phyloP scores from a whole-genome alignment of 371 early-diverging fungal genomes.

The Apophysomyces ossiformis region DNA sequence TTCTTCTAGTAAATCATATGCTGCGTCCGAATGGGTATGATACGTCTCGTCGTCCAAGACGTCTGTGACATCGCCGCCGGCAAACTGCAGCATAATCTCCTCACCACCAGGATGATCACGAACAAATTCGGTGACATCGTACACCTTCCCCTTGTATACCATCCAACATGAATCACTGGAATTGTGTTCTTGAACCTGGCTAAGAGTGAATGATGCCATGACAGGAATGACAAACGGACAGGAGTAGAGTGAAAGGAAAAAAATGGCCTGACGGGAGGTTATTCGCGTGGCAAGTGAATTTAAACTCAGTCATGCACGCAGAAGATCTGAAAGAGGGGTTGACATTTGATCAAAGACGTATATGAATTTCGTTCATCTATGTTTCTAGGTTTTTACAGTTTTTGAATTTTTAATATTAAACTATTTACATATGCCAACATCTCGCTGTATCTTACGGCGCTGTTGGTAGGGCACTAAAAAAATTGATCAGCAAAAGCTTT shows the following conservation, averaged over 20 bases:
- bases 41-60: constrained; percentile 72
- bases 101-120: constrained; percentile 82
- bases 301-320: constrained; percentile 5
- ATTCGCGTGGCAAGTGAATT: not conserved
- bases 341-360: not conserved
- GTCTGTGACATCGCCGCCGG: constrained; percentile 71
- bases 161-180: constrained; percentile 59
- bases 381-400: not conserved
- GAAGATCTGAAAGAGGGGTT: not conserved
- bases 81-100: constrained; percentile 77
- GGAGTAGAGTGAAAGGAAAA: not conserved
- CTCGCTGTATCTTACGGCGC: not conserved
- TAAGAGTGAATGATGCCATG: constrained; percentile 6
- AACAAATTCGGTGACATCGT: constrained; percentile 81
- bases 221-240: not conserved
- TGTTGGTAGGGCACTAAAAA: not conserved
- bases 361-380: not conserved
- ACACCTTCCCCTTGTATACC: constrained; percentile 72
- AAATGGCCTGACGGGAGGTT: constrained; percentile 1
- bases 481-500: not conserved
- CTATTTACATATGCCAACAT: constrained; percentile 12
- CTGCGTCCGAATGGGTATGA: constrained; percentile 86
- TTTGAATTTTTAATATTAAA: constrained; percentile 7
- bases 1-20: constrained; percentile 84
- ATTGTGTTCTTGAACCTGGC: constrained; percentile 24